A percentile compares a stretch with the other conserved stretches of the same genome.
phyloP scores from a whole-genome alignment of 2,329 filamentous ascomycete genomes.

The Hansfordia pulvinata region DNA sequence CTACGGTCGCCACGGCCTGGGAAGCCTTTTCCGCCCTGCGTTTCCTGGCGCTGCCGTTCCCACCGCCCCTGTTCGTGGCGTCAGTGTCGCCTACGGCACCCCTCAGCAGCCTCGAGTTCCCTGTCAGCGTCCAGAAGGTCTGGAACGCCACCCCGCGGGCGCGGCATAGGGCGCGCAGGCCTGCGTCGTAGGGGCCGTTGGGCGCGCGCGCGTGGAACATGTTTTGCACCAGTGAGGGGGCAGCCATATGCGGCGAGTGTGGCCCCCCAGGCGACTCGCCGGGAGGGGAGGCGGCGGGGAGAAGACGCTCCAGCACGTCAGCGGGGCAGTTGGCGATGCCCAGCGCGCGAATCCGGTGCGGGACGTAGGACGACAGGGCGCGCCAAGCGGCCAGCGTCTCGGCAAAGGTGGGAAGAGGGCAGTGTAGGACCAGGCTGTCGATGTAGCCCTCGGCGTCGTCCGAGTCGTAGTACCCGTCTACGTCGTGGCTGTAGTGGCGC shows the following conservation, averaged over 20 bases:
- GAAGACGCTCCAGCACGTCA: constrained; percentile 37
- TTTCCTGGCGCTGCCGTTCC: neutral
- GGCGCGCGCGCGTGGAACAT: constrained; percentile 44
- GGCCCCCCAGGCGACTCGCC: neutral
- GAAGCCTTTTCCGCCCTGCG: no score
- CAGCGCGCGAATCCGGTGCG: constrained; percentile 46
- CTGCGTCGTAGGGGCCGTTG: constrained; percentile 45
- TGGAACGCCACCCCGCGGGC: constrained; percentile 30
- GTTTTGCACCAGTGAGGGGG: constrained; percentile 58
- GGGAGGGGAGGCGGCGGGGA: constrained; percentile 28
- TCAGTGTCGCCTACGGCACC: no score
- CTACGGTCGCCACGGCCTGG: constrained; percentile 35
- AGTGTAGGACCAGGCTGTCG: constrained; percentile 64
- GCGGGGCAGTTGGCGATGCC: constrained; percentile 68
- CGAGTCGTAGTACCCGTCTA: no score
- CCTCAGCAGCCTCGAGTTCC: constrained; percentile 24
- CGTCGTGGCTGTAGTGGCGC: no score
- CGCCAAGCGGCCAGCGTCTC: constrained; percentile 52
- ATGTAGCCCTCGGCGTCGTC: constrained; percentile 33
- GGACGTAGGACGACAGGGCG: constrained; percentile 52
- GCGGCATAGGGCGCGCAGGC: constrained; percentile 39
- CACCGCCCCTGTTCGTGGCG: neutral
- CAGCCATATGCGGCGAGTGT: constrained; percentile 5
- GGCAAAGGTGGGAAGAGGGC: constrained; percentile 28
- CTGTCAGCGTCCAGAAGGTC: constrained; percentile 40